Base-by-base conservation (phyloP, 768 basidiomycete genomes). In the Phaeolepiota aurea region DNA sequence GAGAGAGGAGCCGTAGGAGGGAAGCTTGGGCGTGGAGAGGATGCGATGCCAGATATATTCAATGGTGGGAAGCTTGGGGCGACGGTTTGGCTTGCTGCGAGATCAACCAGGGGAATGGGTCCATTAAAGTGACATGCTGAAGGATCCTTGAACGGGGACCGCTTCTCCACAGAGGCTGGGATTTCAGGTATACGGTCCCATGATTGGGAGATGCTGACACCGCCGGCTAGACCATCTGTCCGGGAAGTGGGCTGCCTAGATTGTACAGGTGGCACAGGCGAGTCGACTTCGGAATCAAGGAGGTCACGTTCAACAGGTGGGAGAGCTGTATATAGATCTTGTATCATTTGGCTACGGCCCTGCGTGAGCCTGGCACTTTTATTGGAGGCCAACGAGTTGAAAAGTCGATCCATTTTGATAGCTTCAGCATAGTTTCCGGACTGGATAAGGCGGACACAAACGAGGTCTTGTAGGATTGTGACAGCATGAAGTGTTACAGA, bases 371-470 rank as follows among this genome's bases (percentile, higher is more conserved):
- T 58, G 37, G 61, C 50, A 32, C 61, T 54, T 40, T 69, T 58
- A 32, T 63, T 51, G n/a, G 65, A 44, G 4, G 69, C 64, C n/a
- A 63, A 53, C 7, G 67, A 57, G 30, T 68, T 56, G 48, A 86
- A 80, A 49, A 73, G 67, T 37, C 76, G 73, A 55, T 90, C 86
- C 32, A 86, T 66, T 60, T 79, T 82, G 53, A 89, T 74, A 5
- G 86, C 88, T n/a, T 78, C 76, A 0, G 71, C 60, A 49, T 81
- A 79, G 43, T 75, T 72, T 3, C 86, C 87, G 2, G 67, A 71
- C 52, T 87, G 81, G 22, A 90, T 73, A 5, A 89, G 72, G 7
- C 88, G 80, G 12, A 83, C 75, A 45, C 82, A 86, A 20, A 86
- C 68, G n/a, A 90, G 70, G 46, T 90, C 84, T 54, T 87, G 87